Evolutionary conservation across 2,329 filamentous ascomycete species (phyloP), one percentile per base, ranked within the genome.

Genomic region (Pseudogymnoascus sp.): DNA sequence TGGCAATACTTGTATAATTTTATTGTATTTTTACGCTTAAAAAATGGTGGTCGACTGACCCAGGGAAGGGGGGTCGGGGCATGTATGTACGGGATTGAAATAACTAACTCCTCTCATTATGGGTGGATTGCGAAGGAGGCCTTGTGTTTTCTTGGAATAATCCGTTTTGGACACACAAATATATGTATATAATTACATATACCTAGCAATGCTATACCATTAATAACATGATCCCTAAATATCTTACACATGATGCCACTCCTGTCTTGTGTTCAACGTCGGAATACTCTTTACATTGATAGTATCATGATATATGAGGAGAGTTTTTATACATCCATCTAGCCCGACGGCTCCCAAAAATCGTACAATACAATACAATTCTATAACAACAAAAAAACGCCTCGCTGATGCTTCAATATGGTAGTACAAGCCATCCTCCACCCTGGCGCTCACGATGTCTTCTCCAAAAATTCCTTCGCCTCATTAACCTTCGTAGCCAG

Each of bases 401-500:
- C 49, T 31, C 49, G 49, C 49, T 59, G 49, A 59, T 59, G 49
- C 49, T 59, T 59, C 49, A 59, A 59, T 59, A 59, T 59, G 16
- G 25, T 59, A 59, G 25, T 43, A 59, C 49, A 59, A 31, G 5
- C 9, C 23, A 1, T 23, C 31, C 49, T 28, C 46, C 21, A 3
- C 49, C 49, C 31, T 2, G 4, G 16, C 23, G 4, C 40, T 43
- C 16, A 59, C 25, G 49, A 31, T 7, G 25, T 80, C 77, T 96
- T 97, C 75, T 99, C 95, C 69, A 99, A 75, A 67, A 97, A 85
- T 75, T 97, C 93, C 77, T 99, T 99, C 40, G 95, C 95, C 77
- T 99, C 95, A 78, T 99, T 99, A 74, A 99, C 89, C 77, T 99
- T 99, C 62, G 93, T 97, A 12, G 95, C 95, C 49, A 99, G 80